Evolutionary conservation across 257 asterid species (phyloP).

Genomic region (Euphrasia confusa): DNA sequence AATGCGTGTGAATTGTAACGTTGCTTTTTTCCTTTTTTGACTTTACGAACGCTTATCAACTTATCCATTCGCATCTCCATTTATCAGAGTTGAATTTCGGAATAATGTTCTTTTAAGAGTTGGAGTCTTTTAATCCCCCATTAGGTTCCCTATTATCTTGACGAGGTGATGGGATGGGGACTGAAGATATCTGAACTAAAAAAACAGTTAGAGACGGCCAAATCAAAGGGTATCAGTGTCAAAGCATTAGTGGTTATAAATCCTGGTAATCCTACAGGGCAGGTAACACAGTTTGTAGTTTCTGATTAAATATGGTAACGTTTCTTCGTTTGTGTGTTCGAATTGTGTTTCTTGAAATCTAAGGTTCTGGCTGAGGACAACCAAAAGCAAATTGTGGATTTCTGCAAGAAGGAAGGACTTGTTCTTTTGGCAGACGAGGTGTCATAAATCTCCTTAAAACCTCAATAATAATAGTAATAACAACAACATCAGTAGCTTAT

Average conservation of each 20-base stretch:
- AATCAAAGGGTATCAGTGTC: conserved; percentile 62
- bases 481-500: too few relatives aligned
- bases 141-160: conserved; percentile 94
- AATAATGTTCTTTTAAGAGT: neutral
- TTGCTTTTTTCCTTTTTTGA: neutral
- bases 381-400: conserved; percentile 79
- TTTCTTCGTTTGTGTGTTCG: neutral
- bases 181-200: conserved; percentile 73
- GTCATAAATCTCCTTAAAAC: conserved; percentile 2
- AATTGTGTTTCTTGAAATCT: neutral
- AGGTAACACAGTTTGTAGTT: conserved; percentile 40
- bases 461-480: neutral
- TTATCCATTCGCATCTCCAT: neutral
- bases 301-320: neutral
- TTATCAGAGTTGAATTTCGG: neutral
- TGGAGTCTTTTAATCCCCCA: neutral
- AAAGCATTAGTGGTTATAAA: conserved; percentile 94
- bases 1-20: neutral
- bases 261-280: conserved; percentile 99
- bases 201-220: conserved; percentile 74
- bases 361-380: conserved; percentile 45
- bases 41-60: too few relatives aligned
- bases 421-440: conserved; percentile 99
- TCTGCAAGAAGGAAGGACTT: conserved; percentile 93
- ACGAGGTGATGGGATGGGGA: conserved; percentile 96